Evolutionary conservation across 2,329 filamentous ascomycete genomes (phyloP).

Genomic region (Xylariales sp.): DNA sequence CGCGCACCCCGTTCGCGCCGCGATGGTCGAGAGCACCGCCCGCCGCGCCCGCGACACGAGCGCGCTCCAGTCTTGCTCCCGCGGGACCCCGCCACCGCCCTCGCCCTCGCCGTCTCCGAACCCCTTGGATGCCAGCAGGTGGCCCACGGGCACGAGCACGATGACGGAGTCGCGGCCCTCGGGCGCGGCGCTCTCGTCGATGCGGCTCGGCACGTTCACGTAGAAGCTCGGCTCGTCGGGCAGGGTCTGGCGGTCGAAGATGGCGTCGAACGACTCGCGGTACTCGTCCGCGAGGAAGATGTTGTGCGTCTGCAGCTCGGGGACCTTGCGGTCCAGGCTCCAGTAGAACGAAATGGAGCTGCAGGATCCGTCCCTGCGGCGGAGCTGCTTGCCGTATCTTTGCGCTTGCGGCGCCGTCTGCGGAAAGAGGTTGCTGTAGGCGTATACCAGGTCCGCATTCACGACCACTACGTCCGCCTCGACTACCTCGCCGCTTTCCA

Average conservation of each 20-base stretch:
- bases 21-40: conserved; percentile 71
- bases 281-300: conserved; percentile 82
- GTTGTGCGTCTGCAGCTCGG: conserved; percentile 76
- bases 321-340: conserved; percentile 70
- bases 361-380: conserved; percentile 69
- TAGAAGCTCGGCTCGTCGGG: conserved; percentile 79
- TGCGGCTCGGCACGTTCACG: conserved; percentile 78
- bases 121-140: conserved; percentile 64
- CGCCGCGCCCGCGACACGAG: conserved; percentile 70
- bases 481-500: conserved; percentile 68
- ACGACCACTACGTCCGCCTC: conserved; percentile 74
- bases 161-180: conserved; percentile 73
- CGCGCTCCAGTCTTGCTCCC: conserved; percentile 68
- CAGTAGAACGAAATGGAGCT: conserved; percentile 83
- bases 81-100: conserved; percentile 49
- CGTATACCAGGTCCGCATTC: conserved; percentile 80
- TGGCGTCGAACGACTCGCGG: conserved; percentile 77
- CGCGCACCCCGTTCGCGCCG: conserved; percentile 67
- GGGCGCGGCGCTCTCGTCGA: conserved; percentile 76
- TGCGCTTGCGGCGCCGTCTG: conserved; percentile 46
- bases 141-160: conserved; percentile 78
- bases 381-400: conserved; percentile 54
- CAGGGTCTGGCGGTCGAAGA: conserved; percentile 76
- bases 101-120: conserved; percentile 44
- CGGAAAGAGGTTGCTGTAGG: conserved; percentile 77